Evolutionary conservation across 306 rosid species (phyloP).

Genomic region (Pterocarpus macrocarpus): DNA sequence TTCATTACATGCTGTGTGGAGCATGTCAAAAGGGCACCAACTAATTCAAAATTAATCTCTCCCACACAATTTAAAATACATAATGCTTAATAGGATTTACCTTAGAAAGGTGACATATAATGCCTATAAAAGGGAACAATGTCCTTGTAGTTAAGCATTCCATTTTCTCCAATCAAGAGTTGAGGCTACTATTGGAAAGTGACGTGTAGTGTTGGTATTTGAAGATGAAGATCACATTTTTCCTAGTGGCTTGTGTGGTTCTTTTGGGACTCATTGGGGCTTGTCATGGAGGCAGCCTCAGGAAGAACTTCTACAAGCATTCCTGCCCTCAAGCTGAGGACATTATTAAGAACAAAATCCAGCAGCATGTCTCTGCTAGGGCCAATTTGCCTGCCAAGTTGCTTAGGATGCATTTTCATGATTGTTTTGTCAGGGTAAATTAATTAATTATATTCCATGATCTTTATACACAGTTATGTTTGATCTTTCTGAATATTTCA

Average conservation of each 20-base stretch:
- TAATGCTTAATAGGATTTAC: background rate
- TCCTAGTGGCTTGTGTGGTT: constrained; percentile 38
- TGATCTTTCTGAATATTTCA: background rate
- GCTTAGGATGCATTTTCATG: constrained; percentile 71
- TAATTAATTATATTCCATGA: background rate
- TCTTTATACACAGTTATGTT: background rate
- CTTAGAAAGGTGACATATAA: background rate
- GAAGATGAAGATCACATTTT: constrained; percentile 46
- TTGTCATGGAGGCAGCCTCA: constrained; percentile 56
- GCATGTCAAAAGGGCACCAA: background rate
- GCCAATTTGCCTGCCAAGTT: constrained; percentile 64
- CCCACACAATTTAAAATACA: background rate
- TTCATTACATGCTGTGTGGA: background rate
- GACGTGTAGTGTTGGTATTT: background rate
- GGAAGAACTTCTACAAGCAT: constrained; percentile 51
- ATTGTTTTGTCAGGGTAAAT: constrained; percentile 69
- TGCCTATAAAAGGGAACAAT: constrained; percentile 44
- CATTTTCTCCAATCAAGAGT: constrained; percentile 31
- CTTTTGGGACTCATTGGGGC: constrained; percentile 44
- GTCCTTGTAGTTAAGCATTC: constrained; percentile 23
- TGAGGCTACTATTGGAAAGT: background rate
- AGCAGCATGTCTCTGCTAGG: constrained; percentile 47
- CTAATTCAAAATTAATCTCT: constrained; percentile 9
- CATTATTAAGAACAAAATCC: constrained; percentile 46
- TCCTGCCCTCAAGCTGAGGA: constrained; percentile 60